These are phyloP conservation scores for Daphne laureola DNA, from an alignment of 441 rosid genomes.

Conservation along the genomic window DNA sequence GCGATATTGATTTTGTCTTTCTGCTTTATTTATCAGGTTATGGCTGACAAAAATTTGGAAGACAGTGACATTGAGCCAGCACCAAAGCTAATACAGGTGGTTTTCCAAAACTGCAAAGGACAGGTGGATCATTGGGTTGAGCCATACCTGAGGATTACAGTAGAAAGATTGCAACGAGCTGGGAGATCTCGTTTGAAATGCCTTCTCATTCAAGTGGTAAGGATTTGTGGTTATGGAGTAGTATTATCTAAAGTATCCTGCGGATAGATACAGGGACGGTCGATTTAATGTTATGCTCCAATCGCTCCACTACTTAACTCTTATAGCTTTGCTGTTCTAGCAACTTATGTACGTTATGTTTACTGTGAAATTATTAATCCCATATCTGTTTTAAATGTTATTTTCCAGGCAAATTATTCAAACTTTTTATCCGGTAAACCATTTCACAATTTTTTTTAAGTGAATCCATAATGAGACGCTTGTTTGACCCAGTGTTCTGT, in stretches of 20 bases:
- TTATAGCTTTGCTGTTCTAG: too few species aligned
- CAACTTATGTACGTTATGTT: too few species aligned
- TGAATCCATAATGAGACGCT: too few species aligned
- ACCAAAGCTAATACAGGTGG: slow-evolving; percentile 87
- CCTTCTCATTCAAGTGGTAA: slow-evolving; percentile 94
- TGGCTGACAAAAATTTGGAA: slow-evolving; percentile 85
- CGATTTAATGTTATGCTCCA: too few species aligned
- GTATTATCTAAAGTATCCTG: too few species aligned
- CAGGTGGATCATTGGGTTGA: slow-evolving; percentile 97
- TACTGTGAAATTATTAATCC: too few species aligned
- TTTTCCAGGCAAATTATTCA: not conserved
- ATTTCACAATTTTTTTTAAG: too few species aligned
- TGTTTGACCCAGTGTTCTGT: too few species aligned
- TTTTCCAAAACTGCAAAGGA: slow-evolving; percentile 93
- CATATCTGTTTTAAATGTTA: not conserved
- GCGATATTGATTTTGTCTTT: not conserved
- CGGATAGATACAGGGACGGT: too few species aligned
- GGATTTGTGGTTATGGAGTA: slow-evolving; percentile 8
- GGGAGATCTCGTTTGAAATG: slow-evolving; percentile 82
- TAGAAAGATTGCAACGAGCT: slow-evolving; percentile 69
- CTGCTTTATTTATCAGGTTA: slow-evolving; percentile 37
- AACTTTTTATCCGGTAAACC: too few species aligned
- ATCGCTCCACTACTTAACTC: too few species aligned
- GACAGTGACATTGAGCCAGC: slow-evolving; percentile 91
- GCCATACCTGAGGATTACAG: slow-evolving; percentile 76